Evolutionary conservation across 345 rosid genomes (phyloP).

Genomic region (Eucalyptus dawsonii): DNA sequence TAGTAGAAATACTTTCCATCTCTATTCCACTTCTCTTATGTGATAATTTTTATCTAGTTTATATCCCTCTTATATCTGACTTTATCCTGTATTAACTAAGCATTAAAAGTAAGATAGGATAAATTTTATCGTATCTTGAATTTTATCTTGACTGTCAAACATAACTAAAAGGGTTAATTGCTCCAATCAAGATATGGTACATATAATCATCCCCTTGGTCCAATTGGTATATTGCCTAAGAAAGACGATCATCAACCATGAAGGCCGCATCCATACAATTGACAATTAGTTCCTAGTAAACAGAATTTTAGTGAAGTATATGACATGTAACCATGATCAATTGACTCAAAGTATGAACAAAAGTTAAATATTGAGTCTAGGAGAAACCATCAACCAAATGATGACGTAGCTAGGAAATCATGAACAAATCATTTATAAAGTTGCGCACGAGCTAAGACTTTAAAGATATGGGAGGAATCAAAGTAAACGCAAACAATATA

Average conservation of each 20-base stretch:
- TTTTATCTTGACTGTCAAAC: too few relatives aligned
- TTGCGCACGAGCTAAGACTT: not conserved
- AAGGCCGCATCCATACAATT: not conserved
- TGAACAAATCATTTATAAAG: not conserved
- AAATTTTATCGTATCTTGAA: too few relatives aligned
- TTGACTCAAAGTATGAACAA: not conserved
- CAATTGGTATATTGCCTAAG: not conserved
- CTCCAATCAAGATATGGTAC: not conserved
- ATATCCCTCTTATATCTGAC: fast-evolving
- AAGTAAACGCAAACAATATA: not conserved
- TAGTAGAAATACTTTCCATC: too few relatives aligned
- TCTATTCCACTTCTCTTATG: too few relatives aligned
- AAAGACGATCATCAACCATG: not conserved
- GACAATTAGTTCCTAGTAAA: not conserved
- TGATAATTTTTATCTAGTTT: too few relatives aligned
- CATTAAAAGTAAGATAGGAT: too few relatives aligned
- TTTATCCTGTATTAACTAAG: too few relatives aligned
- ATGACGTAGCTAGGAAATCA: not conserved
- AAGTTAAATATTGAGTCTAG: not conserved
- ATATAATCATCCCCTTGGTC: not conserved
- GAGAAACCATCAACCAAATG: not conserved
- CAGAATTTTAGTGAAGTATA: not conserved
- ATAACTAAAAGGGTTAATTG: not conserved
- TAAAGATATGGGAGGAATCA: not conserved
- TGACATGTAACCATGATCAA: not conserved